Evolutionary conservation across 2,329 filamentous ascomycete species (phyloP).

Genomic region (Aspergillus piperis): DNA sequence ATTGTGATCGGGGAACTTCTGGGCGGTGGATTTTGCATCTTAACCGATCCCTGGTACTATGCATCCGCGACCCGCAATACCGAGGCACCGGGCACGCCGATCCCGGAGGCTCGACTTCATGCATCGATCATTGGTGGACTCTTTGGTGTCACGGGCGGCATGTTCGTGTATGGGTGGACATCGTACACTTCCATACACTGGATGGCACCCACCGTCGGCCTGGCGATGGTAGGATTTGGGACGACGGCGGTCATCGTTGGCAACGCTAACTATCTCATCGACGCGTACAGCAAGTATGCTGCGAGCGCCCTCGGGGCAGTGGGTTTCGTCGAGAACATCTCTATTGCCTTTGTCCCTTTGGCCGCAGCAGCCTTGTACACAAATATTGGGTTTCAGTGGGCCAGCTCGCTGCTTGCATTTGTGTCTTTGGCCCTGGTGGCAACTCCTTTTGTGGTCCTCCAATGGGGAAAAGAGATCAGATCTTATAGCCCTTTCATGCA

Average conservation of each 20-base stretch:
- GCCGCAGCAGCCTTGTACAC: conserved; percentile 41
- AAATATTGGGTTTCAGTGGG: conserved; percentile 43
- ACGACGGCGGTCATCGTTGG: conserved; percentile 47
- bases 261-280: conserved; percentile 51
- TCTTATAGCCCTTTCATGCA: conserved; percentile 24
- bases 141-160: conserved; percentile 36
- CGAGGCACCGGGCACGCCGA: conserved; percentile 41
- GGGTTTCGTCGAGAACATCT: conserved; percentile 46
- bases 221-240: conserved; percentile 43
- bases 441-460: conserved; percentile 39
- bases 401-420: conserved; percentile 42
- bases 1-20: conserved; percentile 45
- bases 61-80: conserved; percentile 37
- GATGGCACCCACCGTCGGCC: conserved; percentile 35
- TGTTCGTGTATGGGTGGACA: conserved; percentile 41
- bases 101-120: conserved; percentile 48
- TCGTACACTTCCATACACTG: conserved; percentile 30
- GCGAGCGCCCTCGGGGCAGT: conserved; percentile 50
- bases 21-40: conserved; percentile 38
- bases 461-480: conserved; percentile 39
- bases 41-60: conserved; percentile 30
- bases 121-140: conserved; percentile 37
- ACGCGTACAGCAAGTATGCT: conserved; percentile 52
- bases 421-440: conserved; percentile 37
- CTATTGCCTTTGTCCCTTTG: conserved; percentile 48